Evolutionary conservation across 495 filamentous ascomycete genomes (phyloP), one percentile per base, ranked within the genome.

Genomic region (Chaetomium fimeti): DNA sequence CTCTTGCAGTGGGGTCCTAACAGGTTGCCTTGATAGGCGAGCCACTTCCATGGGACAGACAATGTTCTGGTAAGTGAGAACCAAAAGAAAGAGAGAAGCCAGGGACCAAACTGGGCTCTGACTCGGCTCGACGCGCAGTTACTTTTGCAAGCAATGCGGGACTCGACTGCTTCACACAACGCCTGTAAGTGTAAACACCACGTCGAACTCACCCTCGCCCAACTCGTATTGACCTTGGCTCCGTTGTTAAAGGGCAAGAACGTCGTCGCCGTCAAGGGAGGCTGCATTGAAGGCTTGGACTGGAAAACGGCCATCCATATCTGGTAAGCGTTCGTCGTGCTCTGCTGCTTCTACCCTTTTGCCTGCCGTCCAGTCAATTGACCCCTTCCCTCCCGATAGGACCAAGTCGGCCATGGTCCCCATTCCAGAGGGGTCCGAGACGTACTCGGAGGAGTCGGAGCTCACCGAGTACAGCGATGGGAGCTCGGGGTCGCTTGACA

Each of bases 111-210:
- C 32, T 20, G 40, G 24, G 36, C 32, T 48, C 57, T 45, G 18
- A 52, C 32, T 42, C 57, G 22, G 43, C 43, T 5, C 7, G 45
- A 27, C 18, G 4, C 18, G 32, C 55, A 79, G 84, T 63, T 81
- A 85, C 60, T 88, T 88, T 62, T 88, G 86, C 67, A 82, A 78
- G 53, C 74, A 71, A 18, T 88, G 86, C 71, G 86, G 86, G 0
- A 83, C 85, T 0, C 72, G 86, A 6, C 56, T 88, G 25, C 71
- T 88, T 13, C 86, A 88, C 72, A 75, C 73, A 0, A 82, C 81
- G 6, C 79, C 79, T 29, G 79, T 81, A 65, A 66, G 76, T 64
- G 11, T 11, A 11, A 36, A 40, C 9, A 15, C 2, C 15, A 43
- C 40, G 1, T 43, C 16, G 42, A 2, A 20, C 8, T 38, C 49